Evolutionary conservation across 1,284 basidiomycete genomes (phyloP).

Genomic region (Bjerkandera adusta): DNA sequence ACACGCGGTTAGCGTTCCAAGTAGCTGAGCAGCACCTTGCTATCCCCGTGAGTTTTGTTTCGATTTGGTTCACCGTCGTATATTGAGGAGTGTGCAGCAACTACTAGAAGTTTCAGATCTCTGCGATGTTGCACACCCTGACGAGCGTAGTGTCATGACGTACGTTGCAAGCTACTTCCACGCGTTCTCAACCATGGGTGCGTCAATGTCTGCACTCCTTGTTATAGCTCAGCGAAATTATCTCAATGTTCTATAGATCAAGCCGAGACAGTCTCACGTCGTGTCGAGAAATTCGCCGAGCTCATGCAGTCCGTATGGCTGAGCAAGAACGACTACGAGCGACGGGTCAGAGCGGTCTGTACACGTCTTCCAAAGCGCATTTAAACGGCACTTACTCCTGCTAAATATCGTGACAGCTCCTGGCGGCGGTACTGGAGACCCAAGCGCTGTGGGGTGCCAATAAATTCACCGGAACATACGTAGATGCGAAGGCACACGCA

Average conservation of each 20-base stretch:
- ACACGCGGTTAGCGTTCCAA: conserved; percentile 84
- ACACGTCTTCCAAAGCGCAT: neutral
- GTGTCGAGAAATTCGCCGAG: conserved; percentile 95
- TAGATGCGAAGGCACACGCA: conserved; percentile 78
- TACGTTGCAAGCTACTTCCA: conserved; percentile 97
- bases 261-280: conserved; percentile 89
- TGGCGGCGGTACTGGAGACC: conserved; percentile 60
- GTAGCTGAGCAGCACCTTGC: conserved; percentile 85
- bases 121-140: conserved; percentile 85
- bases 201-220: conserved; percentile 21
- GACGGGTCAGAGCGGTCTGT: conserved; percentile 72
- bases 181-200: conserved; percentile 96
- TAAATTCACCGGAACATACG: conserved; percentile 72
- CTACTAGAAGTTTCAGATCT: conserved; percentile 95
- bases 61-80: conserved; percentile 5
- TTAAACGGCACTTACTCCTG: conserved; percentile 11
- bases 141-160: conserved; percentile 95
- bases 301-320: conserved; percentile 89
- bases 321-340: conserved; percentile 91
- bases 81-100: conserved; percentile 55
- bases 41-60: conserved; percentile 69
- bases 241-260: conserved; percentile 60
- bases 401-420: conserved; percentile 49
- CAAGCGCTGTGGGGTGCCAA: conserved; percentile 65
- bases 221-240: conserved; percentile 1